Conservation (phyloP, 371 early-diverging fungal genomes). For the Mucor velutinosus region DNA sequence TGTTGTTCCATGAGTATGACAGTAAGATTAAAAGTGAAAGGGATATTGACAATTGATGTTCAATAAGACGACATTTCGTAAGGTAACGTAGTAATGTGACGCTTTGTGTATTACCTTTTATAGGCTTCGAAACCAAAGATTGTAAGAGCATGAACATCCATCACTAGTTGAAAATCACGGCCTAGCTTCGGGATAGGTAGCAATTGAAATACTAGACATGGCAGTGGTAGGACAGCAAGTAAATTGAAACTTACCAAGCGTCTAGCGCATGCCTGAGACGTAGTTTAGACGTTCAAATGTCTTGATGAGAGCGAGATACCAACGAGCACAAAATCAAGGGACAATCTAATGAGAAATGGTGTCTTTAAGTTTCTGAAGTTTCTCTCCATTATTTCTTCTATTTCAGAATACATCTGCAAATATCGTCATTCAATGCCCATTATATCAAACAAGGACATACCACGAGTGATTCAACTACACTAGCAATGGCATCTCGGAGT, state of each 20-base stretch:
- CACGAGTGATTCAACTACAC: no score
- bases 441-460: no score
- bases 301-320: no score
- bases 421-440: no score
- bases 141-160: background rate
- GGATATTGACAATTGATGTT: conserved; percentile 9
- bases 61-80: background rate
- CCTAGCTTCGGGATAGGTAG: background rate
- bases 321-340: no score
- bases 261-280: no score
- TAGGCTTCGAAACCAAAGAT: background rate
- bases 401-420: no score
- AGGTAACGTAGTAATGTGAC: conserved; percentile 2
- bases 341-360: no score
- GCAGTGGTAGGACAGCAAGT: background rate
- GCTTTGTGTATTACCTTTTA: background rate
- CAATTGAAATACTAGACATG: background rate
- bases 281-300: no score
- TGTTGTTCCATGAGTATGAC: conserved; percentile 26
- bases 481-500: background rate
- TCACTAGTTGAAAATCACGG: background rate
- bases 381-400: no score
- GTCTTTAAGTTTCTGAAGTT: no score
- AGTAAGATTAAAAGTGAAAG: background rate
- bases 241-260: background rate